Evolutionary conservation across 2,329 filamentous ascomycete genomes (phyloP).

Genomic region (Microsporum audouinii): DNA sequence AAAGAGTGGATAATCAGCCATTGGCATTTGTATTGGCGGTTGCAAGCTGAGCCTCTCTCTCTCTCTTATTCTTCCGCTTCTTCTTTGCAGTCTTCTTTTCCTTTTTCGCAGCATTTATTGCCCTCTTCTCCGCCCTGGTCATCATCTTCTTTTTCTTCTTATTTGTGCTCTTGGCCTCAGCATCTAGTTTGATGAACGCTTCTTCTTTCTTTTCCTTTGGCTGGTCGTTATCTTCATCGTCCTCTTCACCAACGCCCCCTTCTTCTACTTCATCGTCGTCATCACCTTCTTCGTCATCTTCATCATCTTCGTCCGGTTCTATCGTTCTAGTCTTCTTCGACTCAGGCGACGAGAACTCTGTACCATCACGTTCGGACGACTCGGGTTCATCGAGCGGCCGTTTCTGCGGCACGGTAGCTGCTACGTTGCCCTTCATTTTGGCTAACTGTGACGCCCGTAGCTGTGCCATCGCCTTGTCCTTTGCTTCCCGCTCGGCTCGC

Average conservation of each 20-base stretch:
- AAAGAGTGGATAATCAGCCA: neutral
- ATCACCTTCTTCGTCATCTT: constrained; percentile 21
- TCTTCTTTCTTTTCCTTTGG: neutral
- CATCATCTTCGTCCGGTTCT: constrained; percentile 19
- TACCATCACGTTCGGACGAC: neutral
- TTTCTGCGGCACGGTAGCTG: constrained; percentile 13
- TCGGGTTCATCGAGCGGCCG: constrained; percentile 7
- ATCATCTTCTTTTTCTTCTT: constrained; percentile 25
- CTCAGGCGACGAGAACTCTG: neutral
- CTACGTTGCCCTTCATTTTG: constrained; percentile 22
- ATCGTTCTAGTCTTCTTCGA: constrained; percentile 23
- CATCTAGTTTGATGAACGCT: neutral
- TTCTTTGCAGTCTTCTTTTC: constrained; percentile 11
- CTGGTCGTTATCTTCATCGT: neutral
- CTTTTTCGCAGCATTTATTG: constrained; percentile 8
- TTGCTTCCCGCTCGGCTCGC: constrained; percentile 39
- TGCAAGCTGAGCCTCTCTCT: neutral
- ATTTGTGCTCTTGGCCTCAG: neutral
- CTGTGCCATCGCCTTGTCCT: constrained; percentile 40
- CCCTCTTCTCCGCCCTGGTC: constrained; percentile 30
- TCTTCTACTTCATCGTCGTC: constrained; percentile 1
- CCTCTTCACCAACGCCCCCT: neutral
- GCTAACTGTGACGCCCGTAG: constrained; percentile 37
- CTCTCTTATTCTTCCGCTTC: constrained; percentile 15
- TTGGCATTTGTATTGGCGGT: neutral